These are phyloP conservation scores for Claviceps capensis DNA, from an alignment of 2,329 filamentous ascomycete genomes.

Conservation along the genomic window DNA sequence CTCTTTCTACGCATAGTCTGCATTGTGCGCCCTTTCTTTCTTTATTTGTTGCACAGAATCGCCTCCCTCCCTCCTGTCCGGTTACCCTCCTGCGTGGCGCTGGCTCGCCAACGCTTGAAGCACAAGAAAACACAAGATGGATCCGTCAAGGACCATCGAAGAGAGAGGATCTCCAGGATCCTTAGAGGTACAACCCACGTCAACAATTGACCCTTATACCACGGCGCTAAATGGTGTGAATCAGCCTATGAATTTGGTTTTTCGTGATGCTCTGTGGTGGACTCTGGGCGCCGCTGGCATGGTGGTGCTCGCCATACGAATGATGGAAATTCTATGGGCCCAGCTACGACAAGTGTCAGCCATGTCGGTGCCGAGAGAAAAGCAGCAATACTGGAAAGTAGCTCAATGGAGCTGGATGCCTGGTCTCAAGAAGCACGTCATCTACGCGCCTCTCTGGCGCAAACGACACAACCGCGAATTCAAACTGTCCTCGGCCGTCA, in stretches of 20 bases:
- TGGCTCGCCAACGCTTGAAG: slow-evolving; percentile 7
- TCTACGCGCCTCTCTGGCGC: slow-evolving; percentile 46
- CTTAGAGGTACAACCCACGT: slow-evolving; percentile 21
- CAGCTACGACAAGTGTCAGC: slow-evolving; percentile 45
- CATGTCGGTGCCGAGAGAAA: slow-evolving; percentile 37
- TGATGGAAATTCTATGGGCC: slow-evolving; percentile 39
- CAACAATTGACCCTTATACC: slow-evolving; percentile 42
- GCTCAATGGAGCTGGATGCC: slow-evolving; percentile 49
- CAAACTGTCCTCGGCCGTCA: slow-evolving; percentile 44
- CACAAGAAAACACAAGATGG: slow-evolving; percentile 15
- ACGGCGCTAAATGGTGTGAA: slow-evolving; percentile 46
- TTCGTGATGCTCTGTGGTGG: slow-evolving; percentile 46
- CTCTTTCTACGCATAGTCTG: not conserved
- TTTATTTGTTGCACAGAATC: not conserved
- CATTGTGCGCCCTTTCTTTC: not conserved
- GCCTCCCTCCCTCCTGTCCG: not conserved
- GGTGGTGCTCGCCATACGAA: slow-evolving; percentile 37
- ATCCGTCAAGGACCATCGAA: slow-evolving; percentile 20
- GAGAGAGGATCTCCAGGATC: slow-evolving; percentile 15
- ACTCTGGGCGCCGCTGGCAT: slow-evolving; percentile 42
- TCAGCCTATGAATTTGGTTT: slow-evolving; percentile 41
- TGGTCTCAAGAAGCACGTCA: slow-evolving; percentile 44
- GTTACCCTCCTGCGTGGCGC: slow-evolving; percentile 6
- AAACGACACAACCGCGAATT: slow-evolving; percentile 58
- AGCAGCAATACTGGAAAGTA: slow-evolving; percentile 45